Conservation (phyloP, 2,329 filamentous ascomycete species). For the Dothiorella sarmentorum region DNA sequence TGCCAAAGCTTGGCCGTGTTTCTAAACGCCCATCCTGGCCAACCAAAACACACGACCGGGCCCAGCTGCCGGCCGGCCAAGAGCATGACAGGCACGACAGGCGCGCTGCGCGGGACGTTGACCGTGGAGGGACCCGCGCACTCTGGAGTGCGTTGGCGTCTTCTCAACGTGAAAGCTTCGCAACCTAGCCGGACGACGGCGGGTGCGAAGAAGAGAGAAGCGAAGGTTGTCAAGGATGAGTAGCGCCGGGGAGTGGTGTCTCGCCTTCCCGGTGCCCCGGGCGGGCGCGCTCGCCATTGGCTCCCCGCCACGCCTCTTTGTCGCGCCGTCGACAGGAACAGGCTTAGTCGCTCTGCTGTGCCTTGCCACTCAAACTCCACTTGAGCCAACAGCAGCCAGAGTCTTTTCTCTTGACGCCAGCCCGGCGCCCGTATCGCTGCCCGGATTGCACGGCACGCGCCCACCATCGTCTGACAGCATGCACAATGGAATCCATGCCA, state of each 20-base stretch:
- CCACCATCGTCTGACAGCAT: neutral
- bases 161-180: neutral
- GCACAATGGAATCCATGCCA: too few species aligned
- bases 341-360: neutral
- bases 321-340: neutral
- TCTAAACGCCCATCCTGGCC: neutral
- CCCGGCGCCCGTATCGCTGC: neutral
- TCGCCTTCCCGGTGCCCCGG: neutral
- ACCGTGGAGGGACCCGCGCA: too few species aligned
- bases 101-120: neutral
- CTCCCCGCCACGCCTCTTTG: neutral
- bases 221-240: neutral
- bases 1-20: conserved; percentile 7
- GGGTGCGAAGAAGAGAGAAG: neutral
- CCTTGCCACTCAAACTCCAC: neutral
- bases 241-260: neutral
- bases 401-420: neutral
- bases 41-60: neutral
- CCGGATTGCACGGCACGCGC: neutral
- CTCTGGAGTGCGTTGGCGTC: too few species aligned
- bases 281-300: neutral
- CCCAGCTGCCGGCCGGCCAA: neutral
- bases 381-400: neutral
- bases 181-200: neutral
- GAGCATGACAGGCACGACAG: neutral